Percentiles rank a stretch among this genome's conserved stretches.
phyloP scores from a whole-genome alignment of 1,284 basidiomycete genomes.

The Cutaneotrichosporon cyanovorans region DNA sequence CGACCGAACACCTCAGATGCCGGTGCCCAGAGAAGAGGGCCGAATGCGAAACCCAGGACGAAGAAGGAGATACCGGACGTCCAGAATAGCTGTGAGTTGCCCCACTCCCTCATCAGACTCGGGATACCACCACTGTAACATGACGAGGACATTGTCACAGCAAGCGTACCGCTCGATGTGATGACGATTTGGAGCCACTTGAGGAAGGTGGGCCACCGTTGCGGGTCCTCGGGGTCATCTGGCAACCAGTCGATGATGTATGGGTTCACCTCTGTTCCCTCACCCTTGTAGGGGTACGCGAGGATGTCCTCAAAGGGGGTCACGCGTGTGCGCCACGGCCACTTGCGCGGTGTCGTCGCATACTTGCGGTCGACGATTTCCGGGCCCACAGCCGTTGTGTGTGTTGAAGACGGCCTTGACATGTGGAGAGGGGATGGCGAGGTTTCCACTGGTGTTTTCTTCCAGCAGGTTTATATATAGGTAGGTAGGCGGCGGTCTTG shows the following conservation, averaged over 20 bases:
- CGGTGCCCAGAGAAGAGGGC: slow-evolving; percentile 42
- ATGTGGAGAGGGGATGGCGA: too few relatives aligned
- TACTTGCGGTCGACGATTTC: not conserved
- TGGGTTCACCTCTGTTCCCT: slow-evolving; percentile 43
- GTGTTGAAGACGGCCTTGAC: slow-evolving; percentile 3
- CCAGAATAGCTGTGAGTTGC: slow-evolving; percentile 19
- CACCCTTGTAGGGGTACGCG: slow-evolving; percentile 38
- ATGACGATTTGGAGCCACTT: slow-evolving; percentile 32
- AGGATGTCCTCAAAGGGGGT: slow-evolving; percentile 44
- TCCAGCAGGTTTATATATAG: too few relatives aligned
- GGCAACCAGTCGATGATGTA: slow-evolving; percentile 44
- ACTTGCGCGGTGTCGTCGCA: slow-evolving; percentile 19
- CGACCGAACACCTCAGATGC: slow-evolving; percentile 52
- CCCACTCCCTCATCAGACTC: slow-evolving; percentile 22
- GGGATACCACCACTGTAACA: slow-evolving; percentile 31
- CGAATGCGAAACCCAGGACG: slow-evolving; percentile 39
- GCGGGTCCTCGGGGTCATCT: slow-evolving; percentile 33
- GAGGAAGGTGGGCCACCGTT: slow-evolving; percentile 26
- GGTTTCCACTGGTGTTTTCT: too few relatives aligned
- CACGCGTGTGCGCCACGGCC: slow-evolving; percentile 33
- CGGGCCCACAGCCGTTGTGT: not conserved
- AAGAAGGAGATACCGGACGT: slow-evolving; percentile 33
- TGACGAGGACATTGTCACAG: slow-evolving; percentile 34
- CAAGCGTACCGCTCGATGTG: slow-evolving; percentile 26
- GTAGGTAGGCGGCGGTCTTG: too few relatives aligned